phyloP scores from a whole-genome alignment of 176 grass and related monocot species.

The Coix lacrymajobi region DNA sequence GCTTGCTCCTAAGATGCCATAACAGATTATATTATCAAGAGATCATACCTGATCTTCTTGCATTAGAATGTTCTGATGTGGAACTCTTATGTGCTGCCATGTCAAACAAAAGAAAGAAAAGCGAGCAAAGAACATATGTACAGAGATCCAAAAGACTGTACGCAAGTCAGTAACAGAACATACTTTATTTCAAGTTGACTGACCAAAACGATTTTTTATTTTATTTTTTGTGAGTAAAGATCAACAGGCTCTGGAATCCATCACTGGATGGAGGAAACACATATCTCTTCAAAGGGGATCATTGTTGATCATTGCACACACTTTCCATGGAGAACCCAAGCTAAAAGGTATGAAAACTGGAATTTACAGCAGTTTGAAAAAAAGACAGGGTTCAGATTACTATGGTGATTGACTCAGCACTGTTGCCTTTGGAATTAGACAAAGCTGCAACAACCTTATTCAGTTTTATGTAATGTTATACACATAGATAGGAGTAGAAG shows the following conservation, averaged over 20 bases:
- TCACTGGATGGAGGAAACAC: neutral
- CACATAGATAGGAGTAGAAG: neutral
- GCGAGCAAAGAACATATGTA: neutral
- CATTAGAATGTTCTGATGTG: neutral
- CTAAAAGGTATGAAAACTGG: neutral
- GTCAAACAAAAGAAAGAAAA: neutral
- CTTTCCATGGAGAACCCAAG: neutral
- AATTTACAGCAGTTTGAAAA: neutral
- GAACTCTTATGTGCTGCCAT: neutral
- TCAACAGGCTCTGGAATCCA: neutral
- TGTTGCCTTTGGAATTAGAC: conserved; percentile 3
- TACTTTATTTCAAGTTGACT: neutral
- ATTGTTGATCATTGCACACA: neutral
- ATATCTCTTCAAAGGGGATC: neutral
- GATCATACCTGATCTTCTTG: neutral
- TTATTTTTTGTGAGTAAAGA: neutral
- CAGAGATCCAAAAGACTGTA: neutral
- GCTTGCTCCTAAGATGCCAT: neutral
- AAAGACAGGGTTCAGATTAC: neutral
- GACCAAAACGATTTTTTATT: neutral
- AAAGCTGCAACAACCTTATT: neutral
- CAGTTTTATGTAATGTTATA: neutral
- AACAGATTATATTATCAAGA: neutral
- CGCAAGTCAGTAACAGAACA: neutral
- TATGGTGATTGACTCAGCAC: neutral